Evolutionary conservation across 768 basidiomycete species (phyloP).

Genomic region (Suillus plorans): DNA sequence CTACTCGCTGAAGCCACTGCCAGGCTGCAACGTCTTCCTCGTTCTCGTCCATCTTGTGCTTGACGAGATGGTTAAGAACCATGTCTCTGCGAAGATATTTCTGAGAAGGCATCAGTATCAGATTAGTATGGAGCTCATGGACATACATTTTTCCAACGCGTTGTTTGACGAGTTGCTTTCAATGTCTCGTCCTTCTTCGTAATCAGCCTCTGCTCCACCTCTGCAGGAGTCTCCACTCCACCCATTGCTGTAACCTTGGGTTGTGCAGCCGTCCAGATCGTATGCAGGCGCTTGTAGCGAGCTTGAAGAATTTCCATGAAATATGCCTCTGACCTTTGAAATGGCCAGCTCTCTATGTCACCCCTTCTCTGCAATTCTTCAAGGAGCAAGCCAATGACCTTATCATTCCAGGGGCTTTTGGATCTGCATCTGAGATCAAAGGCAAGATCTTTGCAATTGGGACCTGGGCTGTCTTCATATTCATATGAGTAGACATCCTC

Average conservation of each 20-base stretch:
- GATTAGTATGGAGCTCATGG: too few relatives aligned
- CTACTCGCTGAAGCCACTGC: too few relatives aligned
- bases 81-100: too few relatives aligned
- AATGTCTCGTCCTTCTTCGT: neutral
- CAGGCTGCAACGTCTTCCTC: too few relatives aligned
- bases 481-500: too few relatives aligned
- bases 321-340: neutral
- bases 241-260: slow-evolving; percentile 6
- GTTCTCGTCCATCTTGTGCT: too few relatives aligned
- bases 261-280: slow-evolving; percentile 1
- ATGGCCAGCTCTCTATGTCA: slow-evolving; percentile 4
- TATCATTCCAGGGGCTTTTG: too few relatives aligned
- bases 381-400: neutral
- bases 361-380: slow-evolving; percentile 3
- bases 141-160: too few relatives aligned
- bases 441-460: neutral
- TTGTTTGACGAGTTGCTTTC: too few relatives aligned
- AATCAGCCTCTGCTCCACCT: slow-evolving; percentile 3
- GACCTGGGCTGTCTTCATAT: neutral
- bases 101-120: too few relatives aligned
- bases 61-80: too few relatives aligned
- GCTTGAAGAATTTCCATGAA: neutral
- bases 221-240: neutral
- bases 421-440: slow-evolving; percentile 4
- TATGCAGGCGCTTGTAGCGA: slow-evolving; percentile 8